Conservation (phyloP, 345 rosid species). For the Dipteronia dyeriana region DNA sequence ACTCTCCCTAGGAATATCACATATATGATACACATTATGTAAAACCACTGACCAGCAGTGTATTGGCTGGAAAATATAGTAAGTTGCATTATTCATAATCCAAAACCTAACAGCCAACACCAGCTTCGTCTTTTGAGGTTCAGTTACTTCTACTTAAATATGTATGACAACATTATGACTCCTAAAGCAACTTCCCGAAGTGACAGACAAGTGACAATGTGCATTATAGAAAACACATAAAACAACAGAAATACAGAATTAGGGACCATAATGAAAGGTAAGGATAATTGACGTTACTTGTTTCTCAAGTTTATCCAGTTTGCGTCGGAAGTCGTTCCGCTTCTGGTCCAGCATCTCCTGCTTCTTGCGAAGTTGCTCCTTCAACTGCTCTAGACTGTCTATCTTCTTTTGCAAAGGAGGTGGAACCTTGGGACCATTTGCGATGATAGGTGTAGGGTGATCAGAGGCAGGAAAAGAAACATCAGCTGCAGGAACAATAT, state of each 20-base stretch:
- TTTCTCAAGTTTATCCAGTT: constrained; percentile 72
- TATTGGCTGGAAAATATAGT: neutral
- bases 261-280: neutral
- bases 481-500: constrained; percentile 39
- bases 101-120: neutral
- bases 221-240: neutral
- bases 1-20: neutral
- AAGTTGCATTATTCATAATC: neutral
- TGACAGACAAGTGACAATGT: neutral
- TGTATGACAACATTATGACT: neutral
- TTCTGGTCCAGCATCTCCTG: constrained; percentile 91
- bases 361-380: constrained; percentile 86
- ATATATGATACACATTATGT: constrained; percentile 1
- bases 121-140: neutral
- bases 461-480: constrained; percentile 44
- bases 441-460: constrained; percentile 41
- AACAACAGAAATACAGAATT: neutral
- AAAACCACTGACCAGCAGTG: neutral
- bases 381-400: constrained; percentile 72
- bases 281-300: constrained; percentile 43
- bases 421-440: constrained; percentile 57
- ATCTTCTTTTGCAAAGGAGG: constrained; percentile 71
- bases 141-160: neutral
- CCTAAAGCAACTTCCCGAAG: neutral
- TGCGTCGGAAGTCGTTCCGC: constrained; percentile 70